Conservation (phyloP, 139 green algal genomes). For the Volvox africanus region DNA sequence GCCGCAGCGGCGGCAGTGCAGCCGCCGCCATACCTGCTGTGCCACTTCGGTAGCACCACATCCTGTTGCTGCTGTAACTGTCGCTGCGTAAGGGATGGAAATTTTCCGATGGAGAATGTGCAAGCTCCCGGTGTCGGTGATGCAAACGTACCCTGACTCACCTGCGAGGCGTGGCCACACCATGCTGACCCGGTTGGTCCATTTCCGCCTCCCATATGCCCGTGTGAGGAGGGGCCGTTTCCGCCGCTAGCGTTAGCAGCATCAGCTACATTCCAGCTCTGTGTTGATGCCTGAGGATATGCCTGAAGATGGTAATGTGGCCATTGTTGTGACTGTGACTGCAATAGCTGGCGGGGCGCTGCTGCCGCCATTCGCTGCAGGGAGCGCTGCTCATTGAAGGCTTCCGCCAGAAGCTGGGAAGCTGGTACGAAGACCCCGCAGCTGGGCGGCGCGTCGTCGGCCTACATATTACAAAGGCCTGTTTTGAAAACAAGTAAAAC, state of each 20-base stretch:
- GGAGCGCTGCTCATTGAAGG: not conserved
- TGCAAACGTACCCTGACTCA: too few species aligned
- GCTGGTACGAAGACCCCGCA: constrained; percentile 16
- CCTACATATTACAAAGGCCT: not conserved
- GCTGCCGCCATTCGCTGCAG: not conserved
- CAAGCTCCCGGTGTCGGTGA: not conserved
- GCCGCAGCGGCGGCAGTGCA: too few species aligned
- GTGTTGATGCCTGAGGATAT: not conserved
- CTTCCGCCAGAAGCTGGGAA: constrained; percentile 28
- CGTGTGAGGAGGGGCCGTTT: too few species aligned
- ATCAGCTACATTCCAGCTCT: not conserved
- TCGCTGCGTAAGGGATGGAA: not conserved
- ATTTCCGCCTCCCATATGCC: too few species aligned
- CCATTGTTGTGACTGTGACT: constrained; percentile 8
- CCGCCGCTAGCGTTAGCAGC: too few species aligned
- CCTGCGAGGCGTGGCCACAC: too few species aligned
- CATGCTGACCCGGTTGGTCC: too few species aligned
- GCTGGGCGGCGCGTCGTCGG: not conserved
- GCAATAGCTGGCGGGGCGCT: not conserved
- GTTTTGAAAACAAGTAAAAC: too few species aligned
- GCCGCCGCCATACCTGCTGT: not conserved
- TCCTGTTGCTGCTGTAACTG: not conserved
- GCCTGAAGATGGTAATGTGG: not conserved
- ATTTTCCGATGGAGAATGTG: not conserved
- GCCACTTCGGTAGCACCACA: constrained; percentile 6